phyloP scores from a whole-genome alignment of 2,329 filamentous ascomycete species.

The Apiospora phragmitis region DNA sequence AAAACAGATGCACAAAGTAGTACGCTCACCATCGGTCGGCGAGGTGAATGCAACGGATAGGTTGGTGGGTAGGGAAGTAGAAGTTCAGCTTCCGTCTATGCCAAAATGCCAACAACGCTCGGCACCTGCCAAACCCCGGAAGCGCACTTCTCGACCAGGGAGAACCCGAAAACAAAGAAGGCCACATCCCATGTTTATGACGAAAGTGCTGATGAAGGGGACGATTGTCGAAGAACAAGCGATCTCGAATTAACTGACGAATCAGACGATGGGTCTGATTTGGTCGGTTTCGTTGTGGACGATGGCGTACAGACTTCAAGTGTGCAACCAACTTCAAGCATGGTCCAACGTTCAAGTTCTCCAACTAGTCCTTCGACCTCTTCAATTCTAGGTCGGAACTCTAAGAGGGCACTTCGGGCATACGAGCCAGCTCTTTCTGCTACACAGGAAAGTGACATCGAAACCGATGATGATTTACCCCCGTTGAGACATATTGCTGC shows the following conservation, averaged over 20 bases:
- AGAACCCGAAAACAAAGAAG: not conserved
- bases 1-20: conserved; percentile 10
- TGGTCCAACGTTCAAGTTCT: conserved; percentile 24
- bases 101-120: not conserved
- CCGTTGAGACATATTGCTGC: conserved; percentile 31
- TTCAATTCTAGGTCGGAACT: conserved; percentile 15
- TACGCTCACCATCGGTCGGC: conserved; percentile 7
- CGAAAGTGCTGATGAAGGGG: conserved; percentile 35
- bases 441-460: conserved; percentile 25
- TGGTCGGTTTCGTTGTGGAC: conserved; percentile 33
- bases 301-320: conserved; percentile 32
- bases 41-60: not conserved
- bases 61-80: conserved; percentile 12
- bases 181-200: conserved; percentile 23
- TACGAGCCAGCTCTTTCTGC: conserved; percentile 23
- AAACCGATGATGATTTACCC: conserved; percentile 19
- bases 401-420: conserved; percentile 17
- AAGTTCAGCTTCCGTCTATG: not conserved
- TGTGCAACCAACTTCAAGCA: conserved; percentile 26
- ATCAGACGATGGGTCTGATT: conserved; percentile 32
- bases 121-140: not conserved
- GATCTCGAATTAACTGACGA: conserved; percentile 38
- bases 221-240: conserved; percentile 35
- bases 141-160: not conserved
- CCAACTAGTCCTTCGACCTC: conserved; percentile 24